Base-by-base conservation (phyloP, 2,329 filamentous ascomycete genomes). In the Fusarium sp. region DNA sequence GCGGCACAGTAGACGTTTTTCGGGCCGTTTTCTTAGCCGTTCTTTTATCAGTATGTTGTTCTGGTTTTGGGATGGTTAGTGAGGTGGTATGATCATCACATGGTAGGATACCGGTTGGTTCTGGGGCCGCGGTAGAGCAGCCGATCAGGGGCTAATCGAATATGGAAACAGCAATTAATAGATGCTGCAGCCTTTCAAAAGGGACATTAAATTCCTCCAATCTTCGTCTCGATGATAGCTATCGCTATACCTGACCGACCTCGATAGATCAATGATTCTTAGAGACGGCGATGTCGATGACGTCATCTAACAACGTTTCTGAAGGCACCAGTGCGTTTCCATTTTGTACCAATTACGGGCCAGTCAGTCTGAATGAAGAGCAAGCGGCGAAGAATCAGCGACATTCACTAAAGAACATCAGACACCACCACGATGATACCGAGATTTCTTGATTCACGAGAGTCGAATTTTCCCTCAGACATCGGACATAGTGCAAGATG, bases 21-120 rank as follows among this genome's bases (percentile, higher is more conserved):
- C 63, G 63, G 63, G 52, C 63, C 63, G 44, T 65, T 65, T 59
- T 15, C 2, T 7, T 16, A 25, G 29, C 2, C 2, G 16, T 54
- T 27, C 12, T 15, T 6, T 9, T 24, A 7, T 24, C 32, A 34
- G 8, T 34, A 34, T 34, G 8, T 38, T 9, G 6, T 9, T 38
- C 20, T 11, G 6, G 10, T 34, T 24, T 25, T 5, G 29, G 42
- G 6, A 12, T 6, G n/a, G 12, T 27, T 2, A 5, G 20, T 46
- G 18, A 22, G 32, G 32, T 42, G 29, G 34, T n/a, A 22, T 15
- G 18, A 47, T 34, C 20, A 56, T 56, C 53, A 56, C 53, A 56
- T 56, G 53, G 53, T 4, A 25, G 4, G 16, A 18, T 29, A 8
- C 15, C 18, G 25, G 44, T 24, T 47, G 18, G 29, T 32, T 11